Evolutionary conservation across 208 protist genomes (phyloP).

Genomic region (Leptomonas seymouri): DNA sequence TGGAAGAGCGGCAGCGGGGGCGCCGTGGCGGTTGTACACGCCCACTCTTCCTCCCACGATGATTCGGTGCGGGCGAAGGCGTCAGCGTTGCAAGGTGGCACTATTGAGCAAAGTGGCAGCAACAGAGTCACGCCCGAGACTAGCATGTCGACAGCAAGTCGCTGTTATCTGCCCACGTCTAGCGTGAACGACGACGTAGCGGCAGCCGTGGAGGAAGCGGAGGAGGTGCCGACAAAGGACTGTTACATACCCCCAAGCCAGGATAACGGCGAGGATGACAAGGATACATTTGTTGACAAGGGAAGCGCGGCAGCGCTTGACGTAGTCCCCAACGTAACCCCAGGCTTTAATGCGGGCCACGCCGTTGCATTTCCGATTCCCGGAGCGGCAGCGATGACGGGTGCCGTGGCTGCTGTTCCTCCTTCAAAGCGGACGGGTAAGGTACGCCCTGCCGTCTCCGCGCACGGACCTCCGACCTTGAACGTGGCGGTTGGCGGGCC

Average conservation of each 20-base stretch:
- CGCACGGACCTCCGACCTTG: conserved; percentile 11
- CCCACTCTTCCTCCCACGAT: conserved; percentile 39
- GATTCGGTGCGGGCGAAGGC: conserved; percentile 44
- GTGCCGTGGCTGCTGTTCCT: background rate
- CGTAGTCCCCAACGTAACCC: background rate
- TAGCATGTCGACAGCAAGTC: conserved; percentile 7
- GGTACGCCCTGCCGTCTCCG: conserved; percentile 10
- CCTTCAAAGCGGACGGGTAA: conserved; percentile 7
- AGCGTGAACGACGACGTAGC: background rate
- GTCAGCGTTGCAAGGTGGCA: conserved; percentile 23
- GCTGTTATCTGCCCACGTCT: background rate
- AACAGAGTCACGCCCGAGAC: conserved; percentile 1
- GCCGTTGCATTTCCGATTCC: background rate
- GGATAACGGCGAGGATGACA: conserved; percentile 61
- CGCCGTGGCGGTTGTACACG: conserved; percentile 59
- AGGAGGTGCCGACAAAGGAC: conserved; percentile 18
- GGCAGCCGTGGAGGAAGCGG: background rate
- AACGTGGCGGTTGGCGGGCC: background rate
- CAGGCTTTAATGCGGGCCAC: background rate
- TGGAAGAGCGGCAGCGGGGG: conserved; percentile 72
- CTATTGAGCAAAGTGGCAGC: conserved; percentile 11
- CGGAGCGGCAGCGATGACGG: background rate
- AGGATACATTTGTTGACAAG: conserved; percentile 90
- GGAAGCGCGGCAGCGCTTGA: conserved; percentile 46
- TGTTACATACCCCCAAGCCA: conserved; percentile 23